Base-by-base conservation (phyloP, 371 early-diverging fungal species). In the Thermomucor indicae-seudaticae region DNA sequence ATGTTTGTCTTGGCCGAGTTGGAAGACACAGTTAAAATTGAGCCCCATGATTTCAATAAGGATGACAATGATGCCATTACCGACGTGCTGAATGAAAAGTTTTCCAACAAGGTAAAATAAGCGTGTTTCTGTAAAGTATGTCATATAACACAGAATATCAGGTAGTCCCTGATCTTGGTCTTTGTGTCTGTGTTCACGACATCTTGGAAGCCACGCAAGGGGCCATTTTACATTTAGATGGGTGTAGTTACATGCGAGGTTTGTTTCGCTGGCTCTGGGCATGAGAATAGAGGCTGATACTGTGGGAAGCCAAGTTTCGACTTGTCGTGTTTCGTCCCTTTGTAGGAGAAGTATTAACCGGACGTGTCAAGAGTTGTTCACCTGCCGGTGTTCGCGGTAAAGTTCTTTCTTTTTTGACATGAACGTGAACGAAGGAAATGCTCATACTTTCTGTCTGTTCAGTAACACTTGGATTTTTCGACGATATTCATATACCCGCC, bases 301-400 rank as follows among this genome's bases (percentile, higher is more conserved):
- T 28, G 11, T 32, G n/a, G 35, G 23, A 37, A 84, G 89, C 84
- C 17, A 75, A 63, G 27, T 95, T 95, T 67, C 72, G 94, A 22
- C 53, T 97, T 61, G 75, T 95, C 8, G 89, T 96, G 16, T 96
- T 96, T 60, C 79, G 93, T 25, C 96, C 97, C 2, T 93, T 91
- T 65, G 74, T 83, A 27, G 95, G 92, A 27, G 95, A 97, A 60
- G 72, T 95, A 10, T 54, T 97, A 27, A 67, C 75, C 6, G 96
- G 96, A 27, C 83, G 80, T 48, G 81, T 97, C 34, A 76, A 81
- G 27, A 84, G 84, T 50, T 77, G 85, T 43, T 84, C 84, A 16
- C 72, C 76, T n/a, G 67, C 75, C 8, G 89, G 91, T 30, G 73
- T 92, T 14, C 53, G 72, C 76, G 84, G 89, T 86, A 66, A 45